Conservation (phyloP, 176 grass and related monocot species). For the Eragrostis curvula region DNA sequence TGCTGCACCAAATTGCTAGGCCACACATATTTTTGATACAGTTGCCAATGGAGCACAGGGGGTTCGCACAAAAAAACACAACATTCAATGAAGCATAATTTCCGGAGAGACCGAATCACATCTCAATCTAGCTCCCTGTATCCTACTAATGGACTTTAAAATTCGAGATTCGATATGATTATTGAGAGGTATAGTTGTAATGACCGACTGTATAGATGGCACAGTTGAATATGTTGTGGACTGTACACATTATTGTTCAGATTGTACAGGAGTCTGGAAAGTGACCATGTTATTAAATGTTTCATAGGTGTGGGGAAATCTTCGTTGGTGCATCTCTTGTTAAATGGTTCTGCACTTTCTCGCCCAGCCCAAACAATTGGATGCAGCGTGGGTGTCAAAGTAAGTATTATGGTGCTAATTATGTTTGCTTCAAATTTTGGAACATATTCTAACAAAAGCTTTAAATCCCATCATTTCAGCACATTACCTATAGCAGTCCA, state of each 20-base stretch:
- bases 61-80: too few relatives aligned
- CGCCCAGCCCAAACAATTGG: slow-evolving; percentile 92
- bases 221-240: not conserved
- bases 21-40: too few relatives aligned
- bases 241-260: slow-evolving; percentile 2
- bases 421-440: not conserved
- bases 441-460: slow-evolving; percentile 34
- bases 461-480: slow-evolving; percentile 64
- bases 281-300: not conserved
- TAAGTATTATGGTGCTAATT: slow-evolving; percentile 30
- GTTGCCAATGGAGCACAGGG: too few relatives aligned
- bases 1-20: too few relatives aligned
- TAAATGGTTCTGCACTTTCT: slow-evolving; percentile 64
- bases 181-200: too few relatives aligned
- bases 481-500: slow-evolving; percentile 77
- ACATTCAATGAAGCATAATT: too few relatives aligned
- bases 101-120: too few relatives aligned
- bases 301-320: slow-evolving; percentile 89
- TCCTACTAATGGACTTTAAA: too few relatives aligned
- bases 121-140: too few relatives aligned
- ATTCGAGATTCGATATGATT: too few relatives aligned
- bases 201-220: too few relatives aligned
- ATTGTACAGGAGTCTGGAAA: not conserved
- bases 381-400: slow-evolving; percentile 82
- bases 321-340: slow-evolving; percentile 79